phyloP scores from a whole-genome alignment of 768 basidiomycete species.

The Phylloporus arenicola region DNA sequence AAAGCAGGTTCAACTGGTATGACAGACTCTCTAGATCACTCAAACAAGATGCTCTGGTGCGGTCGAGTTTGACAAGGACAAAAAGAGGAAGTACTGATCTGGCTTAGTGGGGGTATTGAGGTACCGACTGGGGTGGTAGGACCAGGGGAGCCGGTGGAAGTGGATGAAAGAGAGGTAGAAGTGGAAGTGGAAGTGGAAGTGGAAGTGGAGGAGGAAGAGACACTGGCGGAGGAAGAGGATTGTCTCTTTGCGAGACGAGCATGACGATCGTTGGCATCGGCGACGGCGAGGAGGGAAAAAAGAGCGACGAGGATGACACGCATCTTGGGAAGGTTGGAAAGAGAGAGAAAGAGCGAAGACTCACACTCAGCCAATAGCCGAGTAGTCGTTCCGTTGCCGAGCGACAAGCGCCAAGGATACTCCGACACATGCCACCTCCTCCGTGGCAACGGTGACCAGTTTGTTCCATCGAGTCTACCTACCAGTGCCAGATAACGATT shows the following conservation, averaged over 20 bases:
- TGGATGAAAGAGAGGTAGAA: not conserved
- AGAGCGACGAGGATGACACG: constrained; percentile 43
- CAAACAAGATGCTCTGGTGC: no score
- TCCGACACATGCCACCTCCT: no score
- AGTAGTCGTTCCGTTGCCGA: not conserved
- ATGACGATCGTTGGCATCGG: constrained; percentile 38
- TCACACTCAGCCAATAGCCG: not conserved
- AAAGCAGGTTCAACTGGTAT: no score
- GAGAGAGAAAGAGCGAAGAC: constrained; percentile 4
- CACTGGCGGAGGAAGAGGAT: constrained; percentile 4
- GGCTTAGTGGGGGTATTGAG: constrained; percentile 51
- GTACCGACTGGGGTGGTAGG: constrained; percentile 34
- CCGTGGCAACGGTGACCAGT: no score
- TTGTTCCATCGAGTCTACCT: no score
- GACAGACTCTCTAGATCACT: no score
- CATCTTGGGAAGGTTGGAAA: constrained; percentile 30
- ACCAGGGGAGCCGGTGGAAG: constrained; percentile 12
- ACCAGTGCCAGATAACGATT: no score
- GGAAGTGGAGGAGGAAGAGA: not conserved
- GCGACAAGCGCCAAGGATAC: not conserved
- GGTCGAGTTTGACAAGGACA: no score
- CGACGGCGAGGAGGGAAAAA: constrained; percentile 37
- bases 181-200: constrained; percentile 2
- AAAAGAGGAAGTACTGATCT: no score
- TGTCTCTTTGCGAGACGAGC: constrained; percentile 37